Evolutionary conservation across 495 filamentous ascomycete genomes (phyloP).

Genomic region (Penicillium steckii): DNA sequence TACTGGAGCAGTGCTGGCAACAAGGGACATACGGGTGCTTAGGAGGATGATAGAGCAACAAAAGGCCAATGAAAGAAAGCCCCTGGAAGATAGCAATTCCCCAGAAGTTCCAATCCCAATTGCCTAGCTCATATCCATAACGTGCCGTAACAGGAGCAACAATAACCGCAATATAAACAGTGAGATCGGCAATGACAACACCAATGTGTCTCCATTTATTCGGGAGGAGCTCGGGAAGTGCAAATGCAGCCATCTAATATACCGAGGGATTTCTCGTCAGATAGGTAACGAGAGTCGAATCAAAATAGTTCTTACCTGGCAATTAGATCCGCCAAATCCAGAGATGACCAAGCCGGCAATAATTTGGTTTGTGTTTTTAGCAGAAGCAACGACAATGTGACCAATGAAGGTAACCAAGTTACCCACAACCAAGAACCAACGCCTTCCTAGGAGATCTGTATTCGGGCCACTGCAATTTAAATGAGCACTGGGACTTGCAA

Average conservation of each 20-base stretch:
- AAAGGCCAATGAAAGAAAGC: conserved; percentile 20
- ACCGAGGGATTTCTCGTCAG: neutral
- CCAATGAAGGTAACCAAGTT: conserved; percentile 26
- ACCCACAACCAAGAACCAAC: conserved; percentile 26
- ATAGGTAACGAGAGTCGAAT: neutral
- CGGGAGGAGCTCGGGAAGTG: conserved; percentile 25
- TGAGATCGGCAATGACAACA: conserved; percentile 25
- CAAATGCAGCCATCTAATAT: conserved; percentile 26
- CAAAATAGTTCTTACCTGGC: conserved; percentile 11
- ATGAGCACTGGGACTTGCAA: neutral
- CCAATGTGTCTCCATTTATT: conserved; percentile 30
- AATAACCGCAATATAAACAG: conserved; percentile 27
- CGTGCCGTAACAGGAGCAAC: conserved; percentile 25
- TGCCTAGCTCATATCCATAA: conserved; percentile 21
- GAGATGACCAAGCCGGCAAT: conserved; percentile 21
- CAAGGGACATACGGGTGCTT: conserved; percentile 19
- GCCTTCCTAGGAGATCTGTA: conserved; percentile 24
- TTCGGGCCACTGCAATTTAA: conserved; percentile 19
- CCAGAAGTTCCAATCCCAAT: conserved; percentile 27
- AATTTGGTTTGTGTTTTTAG: conserved; percentile 22
- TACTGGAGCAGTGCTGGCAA: neutral
- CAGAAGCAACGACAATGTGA: conserved; percentile 23
- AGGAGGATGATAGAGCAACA: conserved; percentile 24
- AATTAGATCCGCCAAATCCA: conserved; percentile 26
- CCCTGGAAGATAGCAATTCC: conserved; percentile 24